phyloP scores from a whole-genome alignment of 2,329 filamentous ascomycete genomes.

The Chaetomium strumarium region DNA sequence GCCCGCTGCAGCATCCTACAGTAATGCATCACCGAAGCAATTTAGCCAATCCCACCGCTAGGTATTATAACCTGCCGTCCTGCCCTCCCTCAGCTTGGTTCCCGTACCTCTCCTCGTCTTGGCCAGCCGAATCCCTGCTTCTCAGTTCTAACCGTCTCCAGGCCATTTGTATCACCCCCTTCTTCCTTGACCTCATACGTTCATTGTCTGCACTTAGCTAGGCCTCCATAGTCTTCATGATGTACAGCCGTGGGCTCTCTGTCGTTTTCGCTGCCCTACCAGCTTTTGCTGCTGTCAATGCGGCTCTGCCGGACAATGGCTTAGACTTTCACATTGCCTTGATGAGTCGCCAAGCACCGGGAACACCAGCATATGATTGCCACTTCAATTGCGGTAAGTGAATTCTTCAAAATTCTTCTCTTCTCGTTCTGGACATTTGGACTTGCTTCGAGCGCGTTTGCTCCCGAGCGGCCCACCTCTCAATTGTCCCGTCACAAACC shows the following conservation, averaged over 20 bases:
- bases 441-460: too few relatives aligned
- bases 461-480: too few relatives aligned
- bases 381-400: slow-evolving; percentile 45
- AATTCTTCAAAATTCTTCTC: slow-evolving; percentile 2
- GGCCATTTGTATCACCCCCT: too few relatives aligned
- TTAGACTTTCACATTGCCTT: neutral
- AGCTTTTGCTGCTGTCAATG: slow-evolving; percentile 5
- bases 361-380: slow-evolving; percentile 41
- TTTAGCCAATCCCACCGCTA: neutral
- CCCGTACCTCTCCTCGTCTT: too few relatives aligned
- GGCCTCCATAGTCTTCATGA: neutral
- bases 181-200: neutral
- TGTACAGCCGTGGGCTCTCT: neutral
- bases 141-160: too few relatives aligned
- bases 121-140: too few relatives aligned
- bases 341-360: slow-evolving; percentile 40
- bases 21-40: neutral
- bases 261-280: neutral
- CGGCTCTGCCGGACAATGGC: neutral
- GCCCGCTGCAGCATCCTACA: too few relatives aligned
- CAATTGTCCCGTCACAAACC: too few relatives aligned
- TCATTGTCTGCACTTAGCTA: neutral
- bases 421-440: neutral
- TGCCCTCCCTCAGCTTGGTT: neutral
- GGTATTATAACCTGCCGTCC: neutral